phyloP scores from a whole-genome alignment of 2,329 filamentous ascomycete genomes.

The Fusarium bulbicola region DNA sequence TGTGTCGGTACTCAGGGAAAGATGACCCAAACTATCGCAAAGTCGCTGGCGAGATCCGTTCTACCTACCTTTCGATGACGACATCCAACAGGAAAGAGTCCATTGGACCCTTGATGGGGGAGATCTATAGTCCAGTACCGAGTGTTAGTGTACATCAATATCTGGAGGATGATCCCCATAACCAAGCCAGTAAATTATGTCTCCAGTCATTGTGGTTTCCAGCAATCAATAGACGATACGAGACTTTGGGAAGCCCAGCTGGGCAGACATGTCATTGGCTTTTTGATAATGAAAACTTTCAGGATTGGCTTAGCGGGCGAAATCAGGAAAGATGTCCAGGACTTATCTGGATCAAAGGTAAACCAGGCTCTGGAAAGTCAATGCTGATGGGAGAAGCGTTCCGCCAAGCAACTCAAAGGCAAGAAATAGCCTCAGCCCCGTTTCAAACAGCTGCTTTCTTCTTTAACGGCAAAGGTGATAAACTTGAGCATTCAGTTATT shows the following conservation, averaged over 20 bases:
- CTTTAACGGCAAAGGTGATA: neutral
- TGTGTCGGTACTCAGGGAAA: neutral
- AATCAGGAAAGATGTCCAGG: neutral
- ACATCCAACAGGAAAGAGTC: neutral
- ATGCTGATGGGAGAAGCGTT: neutral
- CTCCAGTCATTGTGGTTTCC: neutral
- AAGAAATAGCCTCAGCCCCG: neutral
- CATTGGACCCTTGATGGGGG: too few species aligned
- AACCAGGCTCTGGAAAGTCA: neutral
- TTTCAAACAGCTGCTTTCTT: neutral
- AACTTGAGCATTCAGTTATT: rapidly evolving
- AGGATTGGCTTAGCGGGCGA: neutral
- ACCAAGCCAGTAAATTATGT: rapidly evolving
- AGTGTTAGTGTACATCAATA: rapidly evolving
- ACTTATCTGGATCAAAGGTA: neutral
- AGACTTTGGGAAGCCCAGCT: neutral
- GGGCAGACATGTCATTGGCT: neutral
- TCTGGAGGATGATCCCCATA: rapidly evolving
- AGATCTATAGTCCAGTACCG: rapidly evolving
- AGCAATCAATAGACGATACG: neutral
- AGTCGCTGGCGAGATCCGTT: neutral
- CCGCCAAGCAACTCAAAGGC: neutral
- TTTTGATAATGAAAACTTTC: rapidly evolving
- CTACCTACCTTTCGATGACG: neutral
- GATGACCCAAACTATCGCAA: neutral